Base-by-base conservation (phyloP, 305 asterid species). In the Solanum aculeatissimum region DNA sequence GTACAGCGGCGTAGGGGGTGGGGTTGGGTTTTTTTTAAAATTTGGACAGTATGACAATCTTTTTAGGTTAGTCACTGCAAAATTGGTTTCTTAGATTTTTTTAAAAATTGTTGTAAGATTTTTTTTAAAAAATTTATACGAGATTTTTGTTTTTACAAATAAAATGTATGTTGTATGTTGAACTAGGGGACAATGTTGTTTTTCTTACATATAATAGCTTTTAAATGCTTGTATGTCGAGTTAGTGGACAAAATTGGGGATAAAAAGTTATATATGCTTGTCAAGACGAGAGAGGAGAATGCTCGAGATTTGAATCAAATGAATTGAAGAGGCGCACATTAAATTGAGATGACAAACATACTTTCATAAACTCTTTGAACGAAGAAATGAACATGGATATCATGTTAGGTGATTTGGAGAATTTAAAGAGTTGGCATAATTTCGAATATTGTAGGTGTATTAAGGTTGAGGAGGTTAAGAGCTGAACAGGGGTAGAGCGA, bases 341-440 rank as follows among this genome's bases (percentile, higher is more conserved):
- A 57, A 13, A 57, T 0, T 3, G 7, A 9, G 65, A n/a, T 57
- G 21, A 9, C 0, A 57, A 57, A 9, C 3, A 1, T n/a, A n/a
- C 3, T 57, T 57, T 57, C 0, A 57, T 1, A n/a, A 0, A 57
- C 7, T 57, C 7, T n/a, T 54, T 57, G 4, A 57, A 0, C 6
- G 6, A 57, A 57, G 14, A 4, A n/a, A 0, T 25, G 13, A 25
- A 3, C 1, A 12, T 7, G 7, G 14, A 57, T 27, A 57, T 57
- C 29, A 1, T n/a, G 29, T 57, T 57, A 19, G 65, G 14, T n/a
- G 29, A 4, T 9, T 57, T 21, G 15, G 29, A 57, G 3, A 57
- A 3, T 0, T 57, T 4, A 11, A 0, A n/a, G 65, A 57, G 7
- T 1, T 3, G 1, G 7, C 14, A 2, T 1, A 6, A 57, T 57